Evolutionary conservation across 306 rosid genomes (phyloP).

Genomic region (cucumber (Cucumis sativus)): Cucumber_9930_V3 NC_026656.2:22284001-22284500

Average conservation of each 20-base stretch:
- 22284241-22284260: background rate
- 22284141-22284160: conserved; percentile 23
- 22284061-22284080: conserved; percentile 82
- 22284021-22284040: background rate
- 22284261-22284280: background rate
- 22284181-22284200: background rate
- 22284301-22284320: no score
- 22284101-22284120: conserved; percentile 66
- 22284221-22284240: background rate
- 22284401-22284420: no score
- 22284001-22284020: background rate
- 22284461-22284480: no score
- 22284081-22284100: conserved; percentile 61
- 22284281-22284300: no score
- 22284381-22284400: no score
- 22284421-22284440: no score
- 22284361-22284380: no score
- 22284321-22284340: no score
- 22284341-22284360: no score
- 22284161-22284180: background rate
- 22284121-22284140: conserved; percentile 45
- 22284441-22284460: no score
- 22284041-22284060: background rate
- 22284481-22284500: no score
- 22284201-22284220: background rate